Evolutionary conservation across 495 filamentous ascomycete genomes (phyloP).

Genomic region (Xylaria palmicola): DNA sequence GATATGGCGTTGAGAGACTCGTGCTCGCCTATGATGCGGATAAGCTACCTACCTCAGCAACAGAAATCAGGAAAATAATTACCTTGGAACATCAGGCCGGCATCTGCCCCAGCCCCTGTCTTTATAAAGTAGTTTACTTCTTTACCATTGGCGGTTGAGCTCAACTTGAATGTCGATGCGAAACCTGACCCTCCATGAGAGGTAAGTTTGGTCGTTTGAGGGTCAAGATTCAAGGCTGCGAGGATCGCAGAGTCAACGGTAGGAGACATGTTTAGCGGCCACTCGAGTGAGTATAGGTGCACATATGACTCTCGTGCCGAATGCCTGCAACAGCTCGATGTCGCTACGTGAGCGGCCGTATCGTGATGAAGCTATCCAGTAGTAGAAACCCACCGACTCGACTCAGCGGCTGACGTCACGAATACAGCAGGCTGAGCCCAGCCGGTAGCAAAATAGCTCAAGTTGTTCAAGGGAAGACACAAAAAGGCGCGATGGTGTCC

Average conservation of each 20-base stretch:
- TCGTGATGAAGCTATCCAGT: too few relatives aligned
- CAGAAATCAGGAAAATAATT: neutral
- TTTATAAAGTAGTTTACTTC: slow-evolving; percentile 78
- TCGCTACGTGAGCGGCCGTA: neutral
- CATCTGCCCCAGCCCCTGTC: slow-evolving; percentile 61
- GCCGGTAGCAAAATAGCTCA: neutral
- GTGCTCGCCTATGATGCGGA: slow-evolving; percentile 61
- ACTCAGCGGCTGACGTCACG: slow-evolving; percentile 5
- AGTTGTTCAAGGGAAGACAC: too few relatives aligned
- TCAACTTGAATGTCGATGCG: slow-evolving; percentile 69
- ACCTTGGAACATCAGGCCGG: slow-evolving; percentile 75
- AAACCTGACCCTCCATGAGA: slow-evolving; percentile 72
- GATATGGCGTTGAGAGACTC: slow-evolving; percentile 80
- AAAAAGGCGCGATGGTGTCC: too few relatives aligned
- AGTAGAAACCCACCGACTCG: too few relatives aligned
- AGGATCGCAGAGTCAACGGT: slow-evolving; percentile 60
- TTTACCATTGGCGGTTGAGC: slow-evolving; percentile 49
- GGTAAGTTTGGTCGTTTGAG: slow-evolving; percentile 55
- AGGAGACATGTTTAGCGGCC: slow-evolving; percentile 33
- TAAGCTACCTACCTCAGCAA: slow-evolving; percentile 3
- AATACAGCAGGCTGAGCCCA: neutral
- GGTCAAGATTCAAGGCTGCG: slow-evolving; percentile 64
- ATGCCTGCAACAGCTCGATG: neutral
- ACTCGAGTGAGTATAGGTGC: too few relatives aligned
- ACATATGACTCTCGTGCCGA: neutral